Percentiles rank a stretch among this genome's conserved stretches.
phyloP scores from a whole-genome alignment of 1,284 basidiomycete genomes.

The Naganishia sp. region DNA sequence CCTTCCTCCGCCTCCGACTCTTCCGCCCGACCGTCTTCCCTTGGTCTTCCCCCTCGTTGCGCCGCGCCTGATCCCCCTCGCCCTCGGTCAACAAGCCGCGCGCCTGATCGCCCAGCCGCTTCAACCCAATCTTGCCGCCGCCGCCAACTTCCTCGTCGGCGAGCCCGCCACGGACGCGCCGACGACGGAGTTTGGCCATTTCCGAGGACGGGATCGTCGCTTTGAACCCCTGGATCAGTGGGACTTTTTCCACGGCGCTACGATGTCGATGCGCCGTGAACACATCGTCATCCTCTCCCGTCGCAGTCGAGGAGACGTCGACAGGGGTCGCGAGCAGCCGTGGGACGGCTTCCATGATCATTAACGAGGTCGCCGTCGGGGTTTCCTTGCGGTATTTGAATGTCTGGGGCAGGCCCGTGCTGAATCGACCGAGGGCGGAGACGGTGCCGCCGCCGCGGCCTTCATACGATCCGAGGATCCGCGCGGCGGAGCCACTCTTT shows the following conservation, averaged over 20 bases:
- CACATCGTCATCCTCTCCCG: not conserved
- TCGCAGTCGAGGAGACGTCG: conserved; percentile 22
- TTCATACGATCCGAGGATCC: not conserved
- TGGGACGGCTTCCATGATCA: conserved; percentile 30
- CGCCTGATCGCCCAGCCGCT: conserved; percentile 72
- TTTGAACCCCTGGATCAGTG: conserved; percentile 80
- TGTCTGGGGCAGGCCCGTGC: conserved; percentile 18
- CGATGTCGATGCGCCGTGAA: not conserved
- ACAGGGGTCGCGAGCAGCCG: conserved; percentile 29
- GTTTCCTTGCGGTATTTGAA: conserved; percentile 23
- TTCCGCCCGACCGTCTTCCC: conserved; percentile 50
- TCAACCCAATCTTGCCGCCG: conserved; percentile 71
- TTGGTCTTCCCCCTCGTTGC: conserved; percentile 19
- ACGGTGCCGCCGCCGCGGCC: not conserved
- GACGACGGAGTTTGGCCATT: conserved; percentile 68
- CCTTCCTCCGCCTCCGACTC: conserved; percentile 63
- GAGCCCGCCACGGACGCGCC: conserved; percentile 65
- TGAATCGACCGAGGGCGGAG: conserved; percentile 13
- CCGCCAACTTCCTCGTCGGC: conserved; percentile 60
- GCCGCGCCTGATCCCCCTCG: conserved; percentile 47
- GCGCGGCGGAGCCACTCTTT: conserved; percentile 60
- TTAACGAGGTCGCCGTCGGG: conserved; percentile 64
- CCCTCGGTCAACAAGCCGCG: conserved; percentile 69
- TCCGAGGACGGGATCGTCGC: conserved; percentile 88
- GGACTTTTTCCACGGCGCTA: conserved; percentile 53